Conservation (phyloP, 1,284 basidiomycete species). For the Puccinia novopanici region DNA sequence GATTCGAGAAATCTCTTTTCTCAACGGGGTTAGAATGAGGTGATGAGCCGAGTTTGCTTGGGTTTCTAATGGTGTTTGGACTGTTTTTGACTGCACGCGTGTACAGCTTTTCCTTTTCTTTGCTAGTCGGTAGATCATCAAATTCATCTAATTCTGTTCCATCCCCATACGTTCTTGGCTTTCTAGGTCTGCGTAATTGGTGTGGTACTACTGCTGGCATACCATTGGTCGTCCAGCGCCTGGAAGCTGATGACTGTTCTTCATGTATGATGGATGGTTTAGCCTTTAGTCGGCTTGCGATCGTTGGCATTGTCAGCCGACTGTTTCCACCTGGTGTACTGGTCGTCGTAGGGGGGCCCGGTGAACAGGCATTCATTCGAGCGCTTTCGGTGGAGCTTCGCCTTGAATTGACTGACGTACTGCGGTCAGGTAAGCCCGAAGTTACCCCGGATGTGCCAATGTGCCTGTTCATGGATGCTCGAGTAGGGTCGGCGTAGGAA, state of each 20-base stretch:
- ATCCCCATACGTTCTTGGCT: conserved; percentile 76
- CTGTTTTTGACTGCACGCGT: conserved; percentile 17
- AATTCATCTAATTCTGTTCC: conserved; percentile 88
- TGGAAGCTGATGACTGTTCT: background rate
- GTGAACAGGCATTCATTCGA: conserved; percentile 17
- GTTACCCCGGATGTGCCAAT: conserved; percentile 6
- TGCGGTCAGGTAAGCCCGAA: conserved; percentile 6
- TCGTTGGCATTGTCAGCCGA: conserved; percentile 49
- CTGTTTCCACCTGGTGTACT: conserved; percentile 21
- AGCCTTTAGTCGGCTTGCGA: conserved; percentile 47
- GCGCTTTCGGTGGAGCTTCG: conserved; percentile 26
- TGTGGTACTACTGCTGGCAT: conserved; percentile 8
- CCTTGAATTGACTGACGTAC: conserved; percentile 26
- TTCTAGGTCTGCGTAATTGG: conserved; percentile 65
- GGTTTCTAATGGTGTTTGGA: conserved; percentile 13
- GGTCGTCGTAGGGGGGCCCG: background rate
- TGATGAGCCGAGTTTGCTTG: background rate
- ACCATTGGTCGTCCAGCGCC: conserved; percentile 6
- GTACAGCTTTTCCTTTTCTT: conserved; percentile 72
- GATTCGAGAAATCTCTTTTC: conserved; percentile 45
- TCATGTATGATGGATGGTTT: conserved; percentile 47
- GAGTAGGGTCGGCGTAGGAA: conserved; percentile 34
- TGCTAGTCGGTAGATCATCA: conserved; percentile 83
- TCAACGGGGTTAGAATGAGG: conserved; percentile 60
- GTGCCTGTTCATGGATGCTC: conserved; percentile 39